Evolutionary conservation across 2,329 filamentous ascomycete species (phyloP).

Genomic region (Hypoxylon sp.): DNA sequence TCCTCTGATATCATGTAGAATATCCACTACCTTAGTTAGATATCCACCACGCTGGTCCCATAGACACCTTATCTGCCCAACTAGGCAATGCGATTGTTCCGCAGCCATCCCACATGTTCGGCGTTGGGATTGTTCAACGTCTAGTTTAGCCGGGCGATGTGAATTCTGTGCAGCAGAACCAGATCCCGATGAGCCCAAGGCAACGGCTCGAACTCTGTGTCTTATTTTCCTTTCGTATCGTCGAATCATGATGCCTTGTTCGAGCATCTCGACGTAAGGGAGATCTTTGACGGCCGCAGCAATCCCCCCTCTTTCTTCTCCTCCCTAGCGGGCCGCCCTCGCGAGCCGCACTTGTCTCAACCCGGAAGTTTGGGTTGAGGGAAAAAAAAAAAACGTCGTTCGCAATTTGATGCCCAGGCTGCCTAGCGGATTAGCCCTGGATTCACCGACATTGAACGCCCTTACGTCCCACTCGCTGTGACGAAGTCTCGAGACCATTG

Average conservation of each 20-base stretch:
- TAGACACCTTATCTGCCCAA: constrained; percentile 10
- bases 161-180: constrained; percentile 19
- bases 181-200: constrained; percentile 23
- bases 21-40: constrained; percentile 16
- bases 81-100: constrained; percentile 23
- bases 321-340: constrained; percentile 40
- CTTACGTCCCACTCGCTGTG: constrained; percentile 34
- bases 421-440: constrained; percentile 22
- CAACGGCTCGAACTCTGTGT: constrained; percentile 19
- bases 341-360: constrained; percentile 37
- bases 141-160: constrained; percentile 28
- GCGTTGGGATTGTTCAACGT: constrained; percentile 26
- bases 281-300: constrained; percentile 9
- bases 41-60: constrained; percentile 15
- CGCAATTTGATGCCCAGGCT: constrained; percentile 19
- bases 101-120: constrained; percentile 23
- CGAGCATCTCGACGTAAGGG: constrained; percentile 39
- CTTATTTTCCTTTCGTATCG: constrained; percentile 12
- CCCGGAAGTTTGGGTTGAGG: constrained; percentile 25
- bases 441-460: constrained; percentile 43
- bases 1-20: constrained; percentile 1
- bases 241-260: constrained; percentile 26
- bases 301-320: constrained; percentile 30
- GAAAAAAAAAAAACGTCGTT: neutral
- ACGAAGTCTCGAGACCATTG: constrained; percentile 19